Evolutionary conservation across 192 early-diverging fungal genomes (phyloP), one percentile per base, ranked within the genome.

Genomic region (Funneliformis geosporum): DNA sequence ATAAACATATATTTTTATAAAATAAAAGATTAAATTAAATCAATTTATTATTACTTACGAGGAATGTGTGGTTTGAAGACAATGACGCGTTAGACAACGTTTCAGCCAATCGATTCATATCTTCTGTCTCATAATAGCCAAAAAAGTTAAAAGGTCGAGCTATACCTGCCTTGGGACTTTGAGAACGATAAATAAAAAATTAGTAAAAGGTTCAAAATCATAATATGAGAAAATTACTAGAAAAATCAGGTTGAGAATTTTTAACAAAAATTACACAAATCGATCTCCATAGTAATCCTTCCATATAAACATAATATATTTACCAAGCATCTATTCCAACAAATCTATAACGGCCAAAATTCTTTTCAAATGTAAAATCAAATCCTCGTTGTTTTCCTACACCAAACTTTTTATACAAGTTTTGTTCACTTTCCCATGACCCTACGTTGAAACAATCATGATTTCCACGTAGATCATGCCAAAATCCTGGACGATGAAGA

Each of bases 371-470:
- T 60, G 87, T 82, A 83, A 92, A 85, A 46, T 84, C 76, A 83
- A 90, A 94, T 4, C 91, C 90, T 38, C 81, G 79, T 28, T 84
- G 77, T 59, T 83, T 77, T 44, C 82, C 80, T 1, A 88, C 86
- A 39, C 88, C 90, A 72, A 91, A 87, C 1, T 88, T 78, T 38
- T 80, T 83, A 81, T 84, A 96, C 76, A 88, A 84, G 83, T 96
- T 95, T 44, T 86, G 81, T 2, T 82, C 68, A 28, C 89, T 88
- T 27, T 87, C 70, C 81, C 87, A 94, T 11, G 81, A 80, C 21
- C 89, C 88, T 4, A 96, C 87, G 76, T 96, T 89, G 82, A 96
- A 98, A 79, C 95, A 96, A 75, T 98, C 96, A 84, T 98, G 96
- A 80, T 98, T 97, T 5, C 96, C 96, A n/a, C 96, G 87, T 77